These are phyloP conservation scores for Vicia sativa DNA, from an alignment of 306 rosid genomes.

Conservation along the genomic window DNA sequence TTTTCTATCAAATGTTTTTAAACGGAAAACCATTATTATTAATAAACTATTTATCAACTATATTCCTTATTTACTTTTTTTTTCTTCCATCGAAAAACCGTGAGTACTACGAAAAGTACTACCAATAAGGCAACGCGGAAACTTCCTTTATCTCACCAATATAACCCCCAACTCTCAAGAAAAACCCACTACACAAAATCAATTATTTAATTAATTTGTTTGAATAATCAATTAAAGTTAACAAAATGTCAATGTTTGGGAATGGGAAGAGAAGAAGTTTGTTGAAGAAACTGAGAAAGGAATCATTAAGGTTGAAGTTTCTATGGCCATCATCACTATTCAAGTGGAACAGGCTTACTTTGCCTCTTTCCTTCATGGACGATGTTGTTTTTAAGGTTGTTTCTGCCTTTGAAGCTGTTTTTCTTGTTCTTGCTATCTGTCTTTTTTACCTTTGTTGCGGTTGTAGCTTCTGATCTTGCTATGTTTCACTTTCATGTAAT, in stretches of 20 bases:
- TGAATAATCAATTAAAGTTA: not conserved
- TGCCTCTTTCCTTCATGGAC: constrained; percentile 55
- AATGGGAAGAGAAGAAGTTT: constrained; percentile 43
- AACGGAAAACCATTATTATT: no score
- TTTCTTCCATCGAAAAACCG: constrained; percentile 3
- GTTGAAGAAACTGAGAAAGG: constrained; percentile 55
- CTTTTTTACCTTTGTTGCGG: constrained; percentile 74
- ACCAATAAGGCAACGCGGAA: constrained; percentile 8
- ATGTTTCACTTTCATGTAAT: not conserved
- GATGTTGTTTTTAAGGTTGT: constrained; percentile 59
- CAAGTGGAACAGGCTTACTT: constrained; percentile 51
- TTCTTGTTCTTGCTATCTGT: constrained; percentile 43
- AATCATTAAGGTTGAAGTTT: constrained; percentile 52
- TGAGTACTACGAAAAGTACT: constrained; percentile 24
- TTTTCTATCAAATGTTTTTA: no score
- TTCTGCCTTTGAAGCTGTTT: constrained; percentile 61
- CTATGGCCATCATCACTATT: constrained; percentile 44
- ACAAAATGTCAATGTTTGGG: constrained; percentile 3
- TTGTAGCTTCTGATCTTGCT: constrained; percentile 50
- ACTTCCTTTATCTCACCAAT: constrained; percentile 29
- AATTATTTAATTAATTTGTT: not conserved
- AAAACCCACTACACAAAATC: constrained; percentile 9
- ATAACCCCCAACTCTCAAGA: constrained; percentile 20
- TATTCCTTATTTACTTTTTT: not conserved
- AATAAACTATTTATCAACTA: not conserved